Evolutionary conservation across 768 basidiomycete species (phyloP).

Genomic region (Lactarius akahatsu): DNA sequence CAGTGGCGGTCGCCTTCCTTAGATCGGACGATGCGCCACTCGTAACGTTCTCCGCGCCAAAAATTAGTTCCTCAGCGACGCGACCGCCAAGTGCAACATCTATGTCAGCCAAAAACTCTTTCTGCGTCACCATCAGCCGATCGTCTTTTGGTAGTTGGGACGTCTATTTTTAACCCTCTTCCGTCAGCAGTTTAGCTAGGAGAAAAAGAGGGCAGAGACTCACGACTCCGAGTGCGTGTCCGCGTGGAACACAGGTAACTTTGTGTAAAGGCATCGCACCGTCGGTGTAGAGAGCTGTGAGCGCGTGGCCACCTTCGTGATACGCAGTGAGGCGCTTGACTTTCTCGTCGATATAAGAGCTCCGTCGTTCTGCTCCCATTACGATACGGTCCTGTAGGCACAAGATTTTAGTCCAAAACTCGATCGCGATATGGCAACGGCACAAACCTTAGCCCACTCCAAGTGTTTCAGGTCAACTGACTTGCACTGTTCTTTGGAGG

Average conservation of each 20-base stretch:
- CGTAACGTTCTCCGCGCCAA: constrained; percentile 83
- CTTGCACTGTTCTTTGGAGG: constrained; percentile 76
- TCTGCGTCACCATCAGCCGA: constrained; percentile 64
- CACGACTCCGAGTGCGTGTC: constrained; percentile 87
- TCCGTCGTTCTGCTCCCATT: constrained; percentile 95
- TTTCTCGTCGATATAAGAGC: constrained; percentile 83
- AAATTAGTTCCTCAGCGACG: constrained; percentile 91
- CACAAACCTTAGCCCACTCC: constrained; percentile 93
- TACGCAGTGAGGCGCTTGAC: constrained; percentile 90
- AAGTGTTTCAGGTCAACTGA: constrained; percentile 80
- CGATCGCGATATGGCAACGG: neutral
- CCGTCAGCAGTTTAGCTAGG: neutral
- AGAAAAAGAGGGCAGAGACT: constrained; percentile 35
- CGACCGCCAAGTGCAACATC: constrained; percentile 95
- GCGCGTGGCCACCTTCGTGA: constrained; percentile 95
- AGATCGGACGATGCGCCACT: constrained; percentile 93
- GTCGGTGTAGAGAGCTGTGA: constrained; percentile 91
- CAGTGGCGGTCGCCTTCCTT: constrained; percentile 71
- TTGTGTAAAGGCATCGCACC: constrained; percentile 97
- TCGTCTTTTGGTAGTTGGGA: constrained; percentile 77
- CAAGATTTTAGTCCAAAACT: neutral
- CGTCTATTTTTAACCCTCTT: constrained; percentile 44
- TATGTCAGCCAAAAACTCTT: constrained; percentile 76
- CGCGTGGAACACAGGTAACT: constrained; percentile 96
- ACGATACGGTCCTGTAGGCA: constrained; percentile 76